These are phyloP conservation scores for Xylaria sp. DNA, from an alignment of 2,329 filamentous ascomycete species.

Conservation along the genomic window DNA sequence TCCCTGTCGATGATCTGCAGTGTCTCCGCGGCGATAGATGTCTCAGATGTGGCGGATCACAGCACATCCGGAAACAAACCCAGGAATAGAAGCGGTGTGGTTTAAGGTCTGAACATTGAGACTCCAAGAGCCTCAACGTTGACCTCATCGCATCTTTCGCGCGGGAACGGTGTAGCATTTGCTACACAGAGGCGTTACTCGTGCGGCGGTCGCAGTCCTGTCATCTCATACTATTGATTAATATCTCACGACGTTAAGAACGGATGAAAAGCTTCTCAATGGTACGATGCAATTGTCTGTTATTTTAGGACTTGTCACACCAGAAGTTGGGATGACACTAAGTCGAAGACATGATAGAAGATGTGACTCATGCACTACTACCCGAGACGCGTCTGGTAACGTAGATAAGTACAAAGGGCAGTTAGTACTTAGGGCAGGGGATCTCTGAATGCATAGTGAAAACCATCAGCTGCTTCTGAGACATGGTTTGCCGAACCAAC, in stretches of 20 bases:
- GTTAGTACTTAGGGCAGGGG: background rate
- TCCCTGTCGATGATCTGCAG: conserved; percentile 16
- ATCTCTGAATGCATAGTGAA: background rate
- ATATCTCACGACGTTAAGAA: background rate
- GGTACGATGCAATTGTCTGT: background rate
- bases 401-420: background rate
- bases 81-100: conserved; percentile 31
- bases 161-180: conserved; percentile 6
- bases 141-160: background rate
- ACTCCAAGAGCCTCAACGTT: conserved; percentile 27
- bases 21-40: conserved; percentile 28
- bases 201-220: conserved; percentile 1
- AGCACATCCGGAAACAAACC: conserved; percentile 32
- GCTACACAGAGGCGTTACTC: background rate
- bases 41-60: conserved; percentile 31
- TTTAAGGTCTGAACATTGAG: conserved; percentile 17
- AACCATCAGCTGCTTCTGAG: background rate
- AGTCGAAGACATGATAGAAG: background rate
- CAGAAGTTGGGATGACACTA: background rate
- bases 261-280: background rate
- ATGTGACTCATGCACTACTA: background rate
- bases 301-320: background rate
- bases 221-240: conserved; percentile 10
- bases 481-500: background rate
- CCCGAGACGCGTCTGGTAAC: background rate